Base-by-base conservation (phyloP, 768 basidiomycete species). In the Amanita phalloides region DNA sequence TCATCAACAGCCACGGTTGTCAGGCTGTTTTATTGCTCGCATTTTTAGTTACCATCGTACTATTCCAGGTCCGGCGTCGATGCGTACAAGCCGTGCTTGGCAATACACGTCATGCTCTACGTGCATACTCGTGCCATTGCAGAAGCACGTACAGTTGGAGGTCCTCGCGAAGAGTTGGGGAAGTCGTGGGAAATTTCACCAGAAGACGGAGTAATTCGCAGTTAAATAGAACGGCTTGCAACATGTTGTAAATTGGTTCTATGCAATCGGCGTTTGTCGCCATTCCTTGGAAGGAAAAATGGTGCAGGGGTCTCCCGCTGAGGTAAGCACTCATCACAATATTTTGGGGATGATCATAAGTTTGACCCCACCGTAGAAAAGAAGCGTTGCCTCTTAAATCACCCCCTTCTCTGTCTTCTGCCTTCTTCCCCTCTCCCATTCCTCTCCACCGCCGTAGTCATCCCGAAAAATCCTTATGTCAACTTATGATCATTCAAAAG, bases 401-500 rank as follows among this genome's bases (percentile, higher is more conserved):
- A 13, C 30, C 20, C 30, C 20, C 49, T 32, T 35, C 42, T 23
- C 28, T 51, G 20, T 13, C 23, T n/a, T 14, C 42, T 48, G 45
- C 64, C 64, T 61, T 65, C 64, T 57, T 61, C 56, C 51, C 53
- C 53, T 49, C 45, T 26, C 51, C 54, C 48, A 53, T 49, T 46
- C 48, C 48, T 38, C 43, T 49, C 41, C 48, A 53, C 54, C 49
- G 53, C 36, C n/a, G 49, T 54, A 53, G 42, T 53, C 53, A 55
- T 51, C 53, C 48, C 51, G 47, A 56, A 49, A 55, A 55, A 33
- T 57, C 53, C 58, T 61, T 57, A 77, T 78, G 75, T 72, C 75
- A 62, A 64, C 62, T 49, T 75, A 74, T 60, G 77, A 78, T 66
- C 78, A 78, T 61, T 73, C 75, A 43, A 72, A 69, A 65, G 75